Evolutionary conservation across 1,284 basidiomycete species (phyloP), one percentile per base, ranked within the genome.

Genomic region (Sanguinoderma infundibulare): DNA sequence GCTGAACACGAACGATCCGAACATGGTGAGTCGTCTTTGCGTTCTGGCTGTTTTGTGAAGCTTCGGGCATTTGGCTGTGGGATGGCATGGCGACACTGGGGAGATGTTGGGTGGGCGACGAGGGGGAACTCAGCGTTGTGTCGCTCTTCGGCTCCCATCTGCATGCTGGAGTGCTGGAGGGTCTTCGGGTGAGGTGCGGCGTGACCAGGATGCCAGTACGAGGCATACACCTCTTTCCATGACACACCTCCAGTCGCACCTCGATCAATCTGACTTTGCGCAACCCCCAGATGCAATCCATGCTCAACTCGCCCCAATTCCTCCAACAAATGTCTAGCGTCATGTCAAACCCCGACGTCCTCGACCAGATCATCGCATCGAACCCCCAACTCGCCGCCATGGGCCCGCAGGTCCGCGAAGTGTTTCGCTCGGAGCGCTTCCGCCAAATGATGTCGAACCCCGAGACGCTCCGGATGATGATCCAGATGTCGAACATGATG

Each of bases 401-500:
- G 88, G 92, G 83, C 4, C 94, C 94, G 0, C 90, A 93, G 71
- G 85, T 95, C 28, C 82, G 95, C 20, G 81, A 90, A 67, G 82
- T 93, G 60, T 90, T 96, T 78, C 87, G 90, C 71, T 91, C 86
- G 70, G 89, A 90, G n/a, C 81, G 87, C 63, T 93, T 96, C 77
- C 79, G 92, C 53, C 83, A 92, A 70, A 89, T 95, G 86, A 84
- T 95, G 89, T 86, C 92, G 7, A 90, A 94, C 73, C 94, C 94
- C 0, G 87, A 94, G 59, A 79, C 81, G n/a, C 79, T 95, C 62
- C 86, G 89, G 59, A 82, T 85, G 69, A 93, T 96, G 90, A 82
- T 96, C 71, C 90, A 90, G 70, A 92, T 95, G 90, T 87, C 90
- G 2, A 73, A 79, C 15, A 71, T 83, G 75, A 77, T 93, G 70